phyloP scores from a whole-genome alignment of 148 eudicot species.

The Dianthus caryophyllus region DNA sequence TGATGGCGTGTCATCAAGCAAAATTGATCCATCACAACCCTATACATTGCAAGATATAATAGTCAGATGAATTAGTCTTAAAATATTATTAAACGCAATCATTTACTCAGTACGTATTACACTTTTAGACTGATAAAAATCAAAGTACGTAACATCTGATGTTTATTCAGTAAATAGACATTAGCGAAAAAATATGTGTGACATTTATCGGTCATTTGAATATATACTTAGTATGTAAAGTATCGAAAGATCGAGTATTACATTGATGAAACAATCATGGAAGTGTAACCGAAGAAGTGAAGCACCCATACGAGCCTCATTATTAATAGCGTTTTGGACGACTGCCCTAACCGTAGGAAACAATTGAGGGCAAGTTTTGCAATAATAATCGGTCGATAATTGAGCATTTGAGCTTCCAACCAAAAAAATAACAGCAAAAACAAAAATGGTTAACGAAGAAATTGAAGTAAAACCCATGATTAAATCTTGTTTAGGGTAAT shows the following conservation, averaged over 20 bases:
- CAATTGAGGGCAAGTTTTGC: slow-evolving; percentile 23
- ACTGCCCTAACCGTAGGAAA: slow-evolving; percentile 19
- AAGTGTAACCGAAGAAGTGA: slow-evolving; percentile 27
- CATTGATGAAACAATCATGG: slow-evolving; percentile 43
- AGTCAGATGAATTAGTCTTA: neutral
- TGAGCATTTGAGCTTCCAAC: slow-evolving; percentile 24
- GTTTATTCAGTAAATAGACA: too few relatives aligned
- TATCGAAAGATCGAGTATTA: neutral
- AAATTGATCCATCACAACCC: slow-evolving; percentile 65
- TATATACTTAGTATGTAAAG: too few relatives aligned
- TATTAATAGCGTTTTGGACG: slow-evolving; percentile 14
- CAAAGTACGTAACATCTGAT: too few relatives aligned
- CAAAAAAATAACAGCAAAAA: slow-evolving; percentile 10
- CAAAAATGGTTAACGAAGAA: neutral
- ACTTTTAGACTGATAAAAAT: too few relatives aligned
- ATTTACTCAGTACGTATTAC: too few relatives aligned
- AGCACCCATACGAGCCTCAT: slow-evolving; percentile 28
- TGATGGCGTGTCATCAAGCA: slow-evolving; percentile 52
- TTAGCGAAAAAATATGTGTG: too few relatives aligned
- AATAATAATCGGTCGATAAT: slow-evolving; percentile 10
- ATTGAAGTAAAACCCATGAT: slow-evolving; percentile 18
- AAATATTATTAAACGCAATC: too few relatives aligned
- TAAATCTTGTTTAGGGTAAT: neutral
- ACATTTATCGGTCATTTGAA: too few relatives aligned
- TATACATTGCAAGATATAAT: neutral